Base-by-base conservation (phyloP, 805 yeast genomes). In the Metahyphopichia silvanorum region DNA sequence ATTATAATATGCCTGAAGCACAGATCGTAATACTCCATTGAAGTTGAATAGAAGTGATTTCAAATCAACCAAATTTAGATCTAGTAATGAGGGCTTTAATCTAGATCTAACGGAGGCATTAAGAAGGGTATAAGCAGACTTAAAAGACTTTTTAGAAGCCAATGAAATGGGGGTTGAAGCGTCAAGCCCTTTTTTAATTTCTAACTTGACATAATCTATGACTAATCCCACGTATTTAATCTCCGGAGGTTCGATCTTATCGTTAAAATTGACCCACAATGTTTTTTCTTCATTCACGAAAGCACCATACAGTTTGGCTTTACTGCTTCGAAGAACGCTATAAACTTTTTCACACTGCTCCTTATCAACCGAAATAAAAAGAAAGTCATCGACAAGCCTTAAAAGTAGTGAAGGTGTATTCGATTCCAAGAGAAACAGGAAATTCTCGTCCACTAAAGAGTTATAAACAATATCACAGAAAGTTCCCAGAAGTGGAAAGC, bases 361-460 rank as follows among this genome's bases (percentile, higher is more conserved):
- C 8, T 44, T 17, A 21, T 65, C 50, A 0, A 77, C 63, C 0
- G 93, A 71, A 0, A 89, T 56, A n/a, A 86, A 64, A 17, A 89
- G 51, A 47, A 89, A 89, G 52, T 89, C 98, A 57, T 89, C 98
- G 0, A 87, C 95, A 14, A 86, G 54, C 33, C 96, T 58, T 6
- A 86, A 35, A 2, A 86, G 51, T 2, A 70, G 37, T 11, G 71
- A 56, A 2, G 44, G 35, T 2, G 55, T 45, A 5, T 44, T 37
- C 3, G 40, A 31, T 1, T 39, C 19, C 6, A 26, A 10, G 16
- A 52, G 21, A 24, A 49, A 47, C 6, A 42, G 30, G 33, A 63
- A 51, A 10, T 48, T 42, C 15, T 64, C 60, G 18, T 66, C 63
- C 8, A 83, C 69, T 19, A 89, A 49, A 2, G 70, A 64, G 46